Evolutionary conservation across 345 rosid genomes (phyloP).

Genomic region (Brassica cretica): DNA sequence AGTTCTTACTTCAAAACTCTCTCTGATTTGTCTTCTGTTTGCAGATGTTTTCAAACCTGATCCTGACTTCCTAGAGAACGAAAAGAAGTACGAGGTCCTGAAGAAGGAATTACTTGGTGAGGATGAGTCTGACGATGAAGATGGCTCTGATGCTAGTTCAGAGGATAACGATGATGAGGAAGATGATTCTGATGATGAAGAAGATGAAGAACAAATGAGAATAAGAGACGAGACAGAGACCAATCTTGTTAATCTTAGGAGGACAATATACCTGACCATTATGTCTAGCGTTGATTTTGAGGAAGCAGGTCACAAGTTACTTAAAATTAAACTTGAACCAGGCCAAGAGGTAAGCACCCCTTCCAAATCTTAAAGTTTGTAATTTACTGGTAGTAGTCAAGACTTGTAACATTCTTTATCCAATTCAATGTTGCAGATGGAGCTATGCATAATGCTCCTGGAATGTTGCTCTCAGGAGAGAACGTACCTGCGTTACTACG

Average conservation of each 20-base stretch:
- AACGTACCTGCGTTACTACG: conserved; percentile 89
- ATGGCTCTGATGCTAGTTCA: conserved; percentile 66
- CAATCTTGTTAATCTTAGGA: conserved; percentile 90
- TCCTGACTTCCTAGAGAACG: conserved; percentile 81
- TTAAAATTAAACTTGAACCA: conserved; percentile 92
- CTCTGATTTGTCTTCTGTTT: conserved; percentile 16
- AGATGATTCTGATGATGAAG: conserved; percentile 66
- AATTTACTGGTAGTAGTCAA: neutral
- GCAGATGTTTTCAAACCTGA: conserved; percentile 77
- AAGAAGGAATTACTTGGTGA: conserved; percentile 88
- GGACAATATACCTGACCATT: conserved; percentile 92
- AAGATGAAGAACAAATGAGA: conserved; percentile 72
- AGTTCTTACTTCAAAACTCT: neutral
- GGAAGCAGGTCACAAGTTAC: conserved; percentile 95
- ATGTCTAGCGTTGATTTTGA: conserved; percentile 99
- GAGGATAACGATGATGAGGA: conserved; percentile 57
- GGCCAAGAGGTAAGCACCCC: conserved; percentile 89
- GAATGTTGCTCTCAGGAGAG: conserved; percentile 97
- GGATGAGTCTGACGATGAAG: conserved; percentile 83
- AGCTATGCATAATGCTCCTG: conserved; percentile 85
- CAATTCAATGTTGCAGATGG: conserved; percentile 68
- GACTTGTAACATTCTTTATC: conserved; percentile 7
- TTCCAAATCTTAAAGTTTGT: neutral
- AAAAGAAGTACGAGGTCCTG: conserved; percentile 80
- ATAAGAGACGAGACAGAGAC: conserved; percentile 95